Percentiles rank a stretch among this genome's conserved stretches.
phyloP scores from a whole-genome alignment of 139 green algal species.

The Chlamydomonas urium region DNA sequence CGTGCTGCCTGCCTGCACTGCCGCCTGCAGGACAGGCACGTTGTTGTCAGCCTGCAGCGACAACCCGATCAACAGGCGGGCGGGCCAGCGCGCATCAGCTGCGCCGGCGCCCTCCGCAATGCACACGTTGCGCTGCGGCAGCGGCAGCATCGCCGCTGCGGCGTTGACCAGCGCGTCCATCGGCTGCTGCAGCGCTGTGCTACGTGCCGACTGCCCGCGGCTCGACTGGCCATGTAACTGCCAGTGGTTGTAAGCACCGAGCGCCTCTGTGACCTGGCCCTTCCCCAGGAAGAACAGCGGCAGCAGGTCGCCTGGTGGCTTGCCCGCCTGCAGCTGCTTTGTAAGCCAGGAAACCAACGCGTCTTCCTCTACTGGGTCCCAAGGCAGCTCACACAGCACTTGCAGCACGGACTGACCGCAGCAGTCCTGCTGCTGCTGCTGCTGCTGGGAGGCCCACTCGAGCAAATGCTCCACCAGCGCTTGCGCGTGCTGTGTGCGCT shows the following conservation, averaged over 20 bases:
- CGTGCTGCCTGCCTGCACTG: not conserved
- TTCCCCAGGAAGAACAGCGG: constrained; percentile 25
- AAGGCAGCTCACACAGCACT: constrained; percentile 13
- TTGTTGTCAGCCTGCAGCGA: constrained; percentile 3
- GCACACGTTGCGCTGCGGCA: constrained; percentile 3
- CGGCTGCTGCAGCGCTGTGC: not conserved
- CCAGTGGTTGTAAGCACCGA: constrained; percentile 2
- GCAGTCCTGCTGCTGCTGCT: not conserved
- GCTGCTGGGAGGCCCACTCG: constrained; percentile 1
- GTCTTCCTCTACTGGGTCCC: constrained; percentile 17
- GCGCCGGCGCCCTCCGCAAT: not conserved
- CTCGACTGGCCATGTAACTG: not conserved
- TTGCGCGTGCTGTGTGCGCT: not conserved
- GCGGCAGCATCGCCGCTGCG: not conserved
- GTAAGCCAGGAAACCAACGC: constrained; percentile 25
- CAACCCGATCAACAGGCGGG: not conserved
- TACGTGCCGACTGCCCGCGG: not conserved
- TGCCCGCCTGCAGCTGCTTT: constrained; percentile 1
- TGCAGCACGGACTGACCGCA: not conserved
- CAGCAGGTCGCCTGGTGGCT: constrained; percentile 12
- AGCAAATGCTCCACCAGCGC: constrained; percentile 1
- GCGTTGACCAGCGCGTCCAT: constrained; percentile 12
- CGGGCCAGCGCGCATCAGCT: not conserved
- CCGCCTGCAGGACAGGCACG: not conserved
- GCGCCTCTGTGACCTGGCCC: not conserved